Evolutionary conservation across 1,284 basidiomycete species (phyloP).

Genomic region (Boletus sp.): DNA sequence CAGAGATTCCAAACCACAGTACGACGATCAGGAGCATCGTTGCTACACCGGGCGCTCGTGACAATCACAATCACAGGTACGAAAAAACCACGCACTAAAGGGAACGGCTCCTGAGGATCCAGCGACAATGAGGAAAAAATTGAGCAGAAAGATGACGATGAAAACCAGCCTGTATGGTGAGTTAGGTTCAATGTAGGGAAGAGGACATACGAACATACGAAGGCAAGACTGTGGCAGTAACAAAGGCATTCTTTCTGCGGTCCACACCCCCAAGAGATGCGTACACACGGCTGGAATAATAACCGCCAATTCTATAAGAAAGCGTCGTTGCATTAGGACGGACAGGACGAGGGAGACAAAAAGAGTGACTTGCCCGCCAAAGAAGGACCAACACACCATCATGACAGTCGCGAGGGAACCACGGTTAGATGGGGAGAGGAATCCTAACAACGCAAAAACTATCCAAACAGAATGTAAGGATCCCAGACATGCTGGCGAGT

Average conservation of each 20-base stretch:
- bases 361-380: constrained; percentile 60
- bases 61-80: neutral
- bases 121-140: constrained; percentile 81
- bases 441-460: constrained; percentile 97
- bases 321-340: neutral
- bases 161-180: constrained; percentile 63
- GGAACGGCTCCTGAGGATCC: constrained; percentile 94
- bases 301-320: constrained; percentile 72
- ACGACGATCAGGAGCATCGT: constrained; percentile 87
- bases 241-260: constrained; percentile 78
- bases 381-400: constrained; percentile 94
- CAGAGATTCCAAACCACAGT: constrained; percentile 95
- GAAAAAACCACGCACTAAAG: constrained; percentile 59
- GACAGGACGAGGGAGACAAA: neutral
- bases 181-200: neutral
- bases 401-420: constrained; percentile 94
- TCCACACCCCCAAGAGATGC: constrained; percentile 78
- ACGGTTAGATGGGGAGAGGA: constrained; percentile 93
- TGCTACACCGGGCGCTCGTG: constrained; percentile 38
- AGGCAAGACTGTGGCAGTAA: constrained; percentile 89
- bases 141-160: constrained; percentile 77
- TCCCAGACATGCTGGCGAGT: neutral
- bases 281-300: constrained; percentile 84
- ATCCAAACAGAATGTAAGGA: constrained; percentile 11
- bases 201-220: constrained; percentile 46